A percentile compares a stretch with the other conserved stretches of the same genome.
These are phyloP conservation scores for Sclerotinia trifoliorum DNA, from an alignment of 2,329 filamentous ascomycete species.

Conservation along the genomic window DNA sequence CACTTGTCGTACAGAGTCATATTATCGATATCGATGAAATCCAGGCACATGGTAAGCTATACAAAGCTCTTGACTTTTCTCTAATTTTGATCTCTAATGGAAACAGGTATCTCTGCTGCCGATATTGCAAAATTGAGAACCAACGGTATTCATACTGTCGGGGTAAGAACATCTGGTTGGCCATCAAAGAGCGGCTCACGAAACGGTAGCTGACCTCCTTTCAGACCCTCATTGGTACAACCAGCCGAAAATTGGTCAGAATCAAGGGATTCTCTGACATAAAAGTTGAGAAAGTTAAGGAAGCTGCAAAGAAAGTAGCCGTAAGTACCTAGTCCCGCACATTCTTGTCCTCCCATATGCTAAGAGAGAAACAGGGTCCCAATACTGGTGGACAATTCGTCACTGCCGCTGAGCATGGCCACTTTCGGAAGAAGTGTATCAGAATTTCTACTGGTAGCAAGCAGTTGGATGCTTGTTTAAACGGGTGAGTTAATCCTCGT, in stretches of 20 bases:
- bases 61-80: background rate
- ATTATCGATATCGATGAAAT: constrained; percentile 67
- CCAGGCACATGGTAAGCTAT: constrained; percentile 56
- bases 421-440: constrained; percentile 61
- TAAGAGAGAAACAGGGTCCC: constrained; percentile 48
- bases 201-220: constrained; percentile 7
- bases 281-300: constrained; percentile 70
- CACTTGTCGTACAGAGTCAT: constrained; percentile 25
- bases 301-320: constrained; percentile 52
- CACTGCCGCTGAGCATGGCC: constrained; percentile 62
- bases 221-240: constrained; percentile 59
- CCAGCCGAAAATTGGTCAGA: constrained; percentile 58
- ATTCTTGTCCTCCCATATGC: background rate
- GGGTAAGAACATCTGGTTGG: constrained; percentile 45
- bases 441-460: constrained; percentile 70
- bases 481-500: constrained; percentile 47
- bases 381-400: constrained; percentile 55
- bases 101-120: constrained; percentile 57
- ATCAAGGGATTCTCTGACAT: constrained; percentile 70
- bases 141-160: constrained; percentile 62
- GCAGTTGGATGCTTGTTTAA: constrained; percentile 62
- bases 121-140: constrained; percentile 66
- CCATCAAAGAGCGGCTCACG: background rate
- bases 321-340: constrained; percentile 29
- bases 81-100: constrained; percentile 20